These are phyloP conservation scores for Rhizopogon parksii DNA, from an alignment of 1,284 basidiomycete species.

Conservation along the genomic window DNA sequence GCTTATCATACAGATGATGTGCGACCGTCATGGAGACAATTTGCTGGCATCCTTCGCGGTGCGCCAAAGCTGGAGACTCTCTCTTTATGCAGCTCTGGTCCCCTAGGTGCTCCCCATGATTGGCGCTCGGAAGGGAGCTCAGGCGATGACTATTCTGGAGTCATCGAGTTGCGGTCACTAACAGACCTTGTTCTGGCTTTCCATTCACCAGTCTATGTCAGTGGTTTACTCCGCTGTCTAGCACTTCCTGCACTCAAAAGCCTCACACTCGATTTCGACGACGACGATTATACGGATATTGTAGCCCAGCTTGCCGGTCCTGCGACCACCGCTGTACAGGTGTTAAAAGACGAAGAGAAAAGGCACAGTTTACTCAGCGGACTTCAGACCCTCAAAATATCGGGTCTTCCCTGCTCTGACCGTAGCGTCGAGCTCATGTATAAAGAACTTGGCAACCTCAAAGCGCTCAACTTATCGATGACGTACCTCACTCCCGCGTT, in stretches of 20 bases:
- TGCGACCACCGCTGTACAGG: slow-evolving; percentile 15
- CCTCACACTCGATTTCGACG: slow-evolving; percentile 47
- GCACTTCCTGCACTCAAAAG: slow-evolving; percentile 40
- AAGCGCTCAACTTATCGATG: slow-evolving; percentile 34
- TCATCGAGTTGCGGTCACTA: slow-evolving; percentile 43
- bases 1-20: slow-evolving; percentile 52
- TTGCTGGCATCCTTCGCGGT: slow-evolving; percentile 39
- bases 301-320: slow-evolving; percentile 33
- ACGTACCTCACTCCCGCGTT: slow-evolving; percentile 26
- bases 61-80: slow-evolving; percentile 46
- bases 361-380: slow-evolving; percentile 35
- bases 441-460: slow-evolving; percentile 38
- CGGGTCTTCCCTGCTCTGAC: slow-evolving; percentile 36
- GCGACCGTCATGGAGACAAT: slow-evolving; percentile 46
- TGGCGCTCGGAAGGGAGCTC: slow-evolving; percentile 26
- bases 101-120: slow-evolving; percentile 32
- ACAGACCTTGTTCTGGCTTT: slow-evolving; percentile 42
- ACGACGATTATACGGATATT: slow-evolving; percentile 43
- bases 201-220: slow-evolving; percentile 36
- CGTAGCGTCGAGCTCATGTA: slow-evolving; percentile 32
- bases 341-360: slow-evolving; percentile 27
- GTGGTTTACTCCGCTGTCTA: slow-evolving; percentile 42
- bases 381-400: slow-evolving; percentile 44
- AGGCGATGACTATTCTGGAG: slow-evolving; percentile 25
- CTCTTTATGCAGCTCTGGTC: slow-evolving; percentile 46